phyloP scores from a whole-genome alignment of 345 rosid genomes.

The Hypericum perforatum region DNA sequence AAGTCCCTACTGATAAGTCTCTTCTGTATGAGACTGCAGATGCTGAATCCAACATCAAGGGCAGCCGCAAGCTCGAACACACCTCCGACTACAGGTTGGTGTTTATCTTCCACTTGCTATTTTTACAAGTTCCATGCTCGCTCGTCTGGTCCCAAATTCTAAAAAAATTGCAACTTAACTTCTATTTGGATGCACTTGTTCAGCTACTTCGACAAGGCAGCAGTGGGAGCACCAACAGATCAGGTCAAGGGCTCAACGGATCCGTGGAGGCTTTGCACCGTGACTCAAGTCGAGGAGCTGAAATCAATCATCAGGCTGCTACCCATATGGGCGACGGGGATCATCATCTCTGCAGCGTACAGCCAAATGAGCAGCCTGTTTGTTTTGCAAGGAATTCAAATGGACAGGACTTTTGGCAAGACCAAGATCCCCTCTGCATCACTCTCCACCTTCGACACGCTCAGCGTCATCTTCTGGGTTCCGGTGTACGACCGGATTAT shows the following conservation, averaged over 20 bases:
- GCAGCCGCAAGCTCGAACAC: slow-evolving; percentile 16
- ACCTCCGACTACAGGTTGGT: slow-evolving; percentile 7
- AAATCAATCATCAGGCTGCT: slow-evolving; percentile 66
- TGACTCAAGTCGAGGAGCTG: slow-evolving; percentile 90
- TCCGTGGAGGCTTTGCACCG: slow-evolving; percentile 80
- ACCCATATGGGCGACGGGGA: slow-evolving; percentile 89
- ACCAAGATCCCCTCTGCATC: slow-evolving; percentile 80
- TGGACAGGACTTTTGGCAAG: slow-evolving; percentile 85
- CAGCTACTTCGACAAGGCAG: slow-evolving; percentile 92
- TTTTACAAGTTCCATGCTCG: no score
- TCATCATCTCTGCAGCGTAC: slow-evolving; percentile 69
- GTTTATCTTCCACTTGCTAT: no score
- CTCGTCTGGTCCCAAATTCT: no score
- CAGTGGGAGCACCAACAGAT: slow-evolving; percentile 53
- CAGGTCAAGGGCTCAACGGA: slow-evolving; percentile 32
- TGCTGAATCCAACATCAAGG: slow-evolving; percentile 12
- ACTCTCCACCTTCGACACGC: slow-evolving; percentile 68
- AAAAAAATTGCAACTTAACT: no score
- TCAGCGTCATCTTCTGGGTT: slow-evolving; percentile 85
- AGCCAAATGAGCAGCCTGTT: slow-evolving; percentile 91
- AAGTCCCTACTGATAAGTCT: slow-evolving; percentile 6
- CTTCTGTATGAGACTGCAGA: slow-evolving; percentile 10
- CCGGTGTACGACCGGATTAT: slow-evolving; percentile 67
- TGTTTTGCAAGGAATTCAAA: slow-evolving; percentile 81
- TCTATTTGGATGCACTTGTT: neutral